Evolutionary conservation across 2,329 filamentous ascomycete species (phyloP).

Genomic region (Daldinia eschscholtzii): DNA sequence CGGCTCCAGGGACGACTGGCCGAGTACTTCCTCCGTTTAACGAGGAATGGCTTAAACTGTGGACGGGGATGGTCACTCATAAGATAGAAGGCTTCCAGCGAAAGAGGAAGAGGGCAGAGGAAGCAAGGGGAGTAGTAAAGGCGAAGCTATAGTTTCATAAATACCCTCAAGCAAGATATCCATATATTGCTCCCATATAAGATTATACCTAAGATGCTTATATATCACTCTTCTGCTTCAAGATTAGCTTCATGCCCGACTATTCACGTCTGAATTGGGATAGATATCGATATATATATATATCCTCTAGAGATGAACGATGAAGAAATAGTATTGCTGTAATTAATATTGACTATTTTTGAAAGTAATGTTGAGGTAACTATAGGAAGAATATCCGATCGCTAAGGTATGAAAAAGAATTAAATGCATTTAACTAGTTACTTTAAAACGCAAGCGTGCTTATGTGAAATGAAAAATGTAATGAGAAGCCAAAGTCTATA

Average conservation of each 20-base stretch:
- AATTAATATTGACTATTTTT: slow-evolving; percentile 79
- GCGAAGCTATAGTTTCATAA: slow-evolving; percentile 40
- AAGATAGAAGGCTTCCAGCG: slow-evolving; percentile 51
- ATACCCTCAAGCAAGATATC: not conserved
- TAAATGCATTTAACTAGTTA: not conserved
- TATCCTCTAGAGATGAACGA: no score
- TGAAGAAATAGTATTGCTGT: no score
- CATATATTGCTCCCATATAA: not conserved
- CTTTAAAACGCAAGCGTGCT: not conserved
- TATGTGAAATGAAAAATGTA: no score
- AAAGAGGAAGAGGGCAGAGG: slow-evolving; percentile 49
- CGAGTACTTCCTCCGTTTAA: slow-evolving; percentile 59
- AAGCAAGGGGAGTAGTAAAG: slow-evolving; percentile 36
- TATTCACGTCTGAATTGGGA: not conserved
- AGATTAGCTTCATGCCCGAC: not conserved
- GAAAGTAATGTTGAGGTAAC: slow-evolving; percentile 87
- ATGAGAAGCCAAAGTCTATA: no score
- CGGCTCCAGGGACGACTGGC: slow-evolving; percentile 54
- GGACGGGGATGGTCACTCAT: slow-evolving; percentile 50
- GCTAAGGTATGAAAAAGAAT: not conserved
- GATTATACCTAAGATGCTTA: not conserved
- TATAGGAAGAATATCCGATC: slow-evolving; percentile 89
- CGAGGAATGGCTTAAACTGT: slow-evolving; percentile 54
- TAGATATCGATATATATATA: not conserved
- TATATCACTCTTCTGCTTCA: no score